Evolutionary conservation across 1,139 yeast genomes (phyloP).

Genomic region (Magnusiomyces ingens): DNA sequence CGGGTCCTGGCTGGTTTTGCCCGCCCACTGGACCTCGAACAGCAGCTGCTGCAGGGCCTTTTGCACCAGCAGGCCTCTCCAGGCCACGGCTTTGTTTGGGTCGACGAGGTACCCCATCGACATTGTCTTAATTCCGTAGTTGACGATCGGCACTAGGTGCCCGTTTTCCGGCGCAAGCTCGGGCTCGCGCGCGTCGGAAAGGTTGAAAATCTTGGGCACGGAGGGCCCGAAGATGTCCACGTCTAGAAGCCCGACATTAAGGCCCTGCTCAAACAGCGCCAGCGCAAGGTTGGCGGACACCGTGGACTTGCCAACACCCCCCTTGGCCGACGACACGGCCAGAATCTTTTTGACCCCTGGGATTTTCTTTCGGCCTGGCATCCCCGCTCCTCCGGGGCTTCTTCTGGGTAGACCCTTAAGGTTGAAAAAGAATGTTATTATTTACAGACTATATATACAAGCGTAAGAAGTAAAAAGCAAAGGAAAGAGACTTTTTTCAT

Average conservation of each 20-base stretch:
- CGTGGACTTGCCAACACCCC: constrained; percentile 64
- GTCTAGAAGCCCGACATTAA: constrained; percentile 64
- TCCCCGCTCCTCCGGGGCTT: constrained; percentile 19
- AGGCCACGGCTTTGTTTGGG: constrained; percentile 66
- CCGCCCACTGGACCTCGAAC: constrained; percentile 70
- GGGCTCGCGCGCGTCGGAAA: constrained; percentile 41
- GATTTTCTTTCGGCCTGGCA: constrained; percentile 47
- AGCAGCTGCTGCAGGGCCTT: constrained; percentile 77
- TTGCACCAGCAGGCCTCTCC: constrained; percentile 87
- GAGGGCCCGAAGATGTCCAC: constrained; percentile 85
- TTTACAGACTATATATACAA: constrained; percentile 5
- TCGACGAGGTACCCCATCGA: constrained; percentile 77
- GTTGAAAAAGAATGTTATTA: constrained; percentile 9
- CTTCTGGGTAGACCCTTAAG: constrained; percentile 47
- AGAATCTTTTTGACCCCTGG: constrained; percentile 57
- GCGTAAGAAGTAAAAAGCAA: not conserved
- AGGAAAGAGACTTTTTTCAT: constrained; percentile 11
- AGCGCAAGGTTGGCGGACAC: constrained; percentile 58
- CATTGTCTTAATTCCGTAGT: constrained; percentile 79
- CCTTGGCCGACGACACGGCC: constrained; percentile 73
- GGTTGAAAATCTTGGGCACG: constrained; percentile 59
- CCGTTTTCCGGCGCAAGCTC: constrained; percentile 39
- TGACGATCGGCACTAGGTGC: constrained; percentile 58
- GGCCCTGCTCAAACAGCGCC: constrained; percentile 49
- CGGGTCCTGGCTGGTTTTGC: constrained; percentile 16